Base-by-base conservation (phyloP, 2,329 filamentous ascomycete genomes). In the Fusarium globosum region DNA sequence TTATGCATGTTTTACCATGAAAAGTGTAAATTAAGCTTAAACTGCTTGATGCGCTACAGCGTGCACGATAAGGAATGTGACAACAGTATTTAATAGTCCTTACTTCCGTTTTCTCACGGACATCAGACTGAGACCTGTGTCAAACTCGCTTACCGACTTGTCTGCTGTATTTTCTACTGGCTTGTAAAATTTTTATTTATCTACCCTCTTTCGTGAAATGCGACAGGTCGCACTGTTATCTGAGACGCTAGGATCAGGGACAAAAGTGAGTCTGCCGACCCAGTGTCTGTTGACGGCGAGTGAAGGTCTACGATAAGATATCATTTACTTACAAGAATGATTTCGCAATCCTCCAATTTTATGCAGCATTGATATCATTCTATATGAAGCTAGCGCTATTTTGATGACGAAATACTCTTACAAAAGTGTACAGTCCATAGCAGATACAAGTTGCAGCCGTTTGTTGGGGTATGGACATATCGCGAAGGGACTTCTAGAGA, bases 311-410 rank as follows among this genome's bases (percentile, higher is more conserved):
- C 45, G 45, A 48, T 6, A 8, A 48, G 28, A 6, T 7, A 30
- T 14, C 20, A 30, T n/a, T 16, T 6, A 6, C 20, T 8, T 30
- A 10, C 10, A 12, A n/a, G 18, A 16, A n/a, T 16, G 4, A 21
- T 16, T 3, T 20, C 16, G 4, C 5, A 9, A 18, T 20, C 11
- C 4, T 4, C 18, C 7, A n/a, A 9, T 18, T 21, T 6, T 6
- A 28, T 21, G 0, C 10, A 9, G 4, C 4, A 28, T 15, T 6
- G 4, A 48, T 12, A n/a, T n/a, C n/a, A n/a, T n/a, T n/a, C n/a
- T n/a, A n/a, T n/a, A n/a, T 21, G 2, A 3, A 5, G 4, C 0
- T 7, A 11, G 8, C 21, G 26, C 6, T 4, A 7, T 28, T 8
- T 28, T 26, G 42, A 26, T 18, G 15, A 43, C 18, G 4, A 8